These are phyloP conservation scores for Amauroascus verrucosus DNA, from an alignment of 2,329 filamentous ascomycete genomes.

Conservation along the genomic window DNA sequence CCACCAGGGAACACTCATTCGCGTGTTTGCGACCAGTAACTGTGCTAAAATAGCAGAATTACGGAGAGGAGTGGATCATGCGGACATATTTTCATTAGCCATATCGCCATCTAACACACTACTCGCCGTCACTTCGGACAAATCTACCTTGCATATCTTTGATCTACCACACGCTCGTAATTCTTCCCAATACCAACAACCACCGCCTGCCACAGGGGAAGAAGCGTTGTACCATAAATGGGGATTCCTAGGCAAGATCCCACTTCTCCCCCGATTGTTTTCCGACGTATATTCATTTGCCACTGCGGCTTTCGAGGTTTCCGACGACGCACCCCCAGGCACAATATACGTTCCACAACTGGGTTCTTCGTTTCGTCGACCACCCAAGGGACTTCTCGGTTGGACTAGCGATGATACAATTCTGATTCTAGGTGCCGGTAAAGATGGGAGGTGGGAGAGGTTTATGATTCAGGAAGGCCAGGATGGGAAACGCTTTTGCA, in stretches of 20 bases:
- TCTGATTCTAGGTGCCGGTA: conserved; percentile 66
- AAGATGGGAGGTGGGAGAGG: conserved; percentile 77
- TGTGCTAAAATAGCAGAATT: conserved; percentile 75
- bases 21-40: conserved; percentile 70
- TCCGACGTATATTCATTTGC: conserved; percentile 83
- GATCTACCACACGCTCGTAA: conserved; percentile 53
- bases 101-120: conserved; percentile 73
- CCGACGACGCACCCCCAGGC: conserved; percentile 52
- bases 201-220: conserved; percentile 22
- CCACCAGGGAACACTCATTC: conserved; percentile 67
- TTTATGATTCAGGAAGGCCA: conserved; percentile 57
- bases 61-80: conserved; percentile 77
- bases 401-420: conserved; percentile 69
- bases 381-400: conserved; percentile 73
- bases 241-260: conserved; percentile 74
- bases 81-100: conserved; percentile 74
- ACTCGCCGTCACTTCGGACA: conserved; percentile 90
- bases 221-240: conserved; percentile 60
- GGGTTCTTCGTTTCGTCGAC: conserved; percentile 45
- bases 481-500: conserved; percentile 57
- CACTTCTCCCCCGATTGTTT: conserved; percentile 74
- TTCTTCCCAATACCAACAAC: conserved; percentile 23
- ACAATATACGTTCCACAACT: conserved; percentile 41
- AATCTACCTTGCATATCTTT: conserved; percentile 89
- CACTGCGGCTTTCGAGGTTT: conserved; percentile 69